phyloP scores from a whole-genome alignment of 2,329 filamentous ascomycete genomes.

The Pseudogymnoascus verrucosus region DNA sequence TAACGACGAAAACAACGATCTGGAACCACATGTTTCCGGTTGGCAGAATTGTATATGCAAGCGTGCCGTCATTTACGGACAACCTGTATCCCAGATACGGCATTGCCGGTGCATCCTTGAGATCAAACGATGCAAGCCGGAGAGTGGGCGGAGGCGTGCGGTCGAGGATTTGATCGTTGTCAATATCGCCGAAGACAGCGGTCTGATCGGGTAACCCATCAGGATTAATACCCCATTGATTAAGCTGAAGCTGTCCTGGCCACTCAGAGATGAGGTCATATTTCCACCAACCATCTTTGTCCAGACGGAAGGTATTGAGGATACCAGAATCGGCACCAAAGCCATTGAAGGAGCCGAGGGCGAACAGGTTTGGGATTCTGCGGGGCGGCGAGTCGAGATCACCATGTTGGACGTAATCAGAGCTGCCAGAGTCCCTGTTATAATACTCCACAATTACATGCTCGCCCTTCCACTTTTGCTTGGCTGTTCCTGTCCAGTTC shows the following conservation, averaged over 20 bases:
- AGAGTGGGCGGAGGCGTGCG: conserved; percentile 51
- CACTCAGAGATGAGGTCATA: conserved; percentile 56
- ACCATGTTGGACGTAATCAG: conserved; percentile 51
- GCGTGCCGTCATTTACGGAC: conserved; percentile 44
- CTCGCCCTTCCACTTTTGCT: conserved; percentile 52
- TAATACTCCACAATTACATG: conserved; percentile 58
- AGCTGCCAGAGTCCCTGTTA: conserved; percentile 51
- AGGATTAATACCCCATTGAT: conserved; percentile 58
- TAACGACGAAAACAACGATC: conserved; percentile 43
- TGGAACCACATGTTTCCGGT: conserved; percentile 45
- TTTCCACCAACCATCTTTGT: conserved; percentile 44
- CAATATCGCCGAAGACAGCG: conserved; percentile 51
- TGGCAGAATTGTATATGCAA: conserved; percentile 44
- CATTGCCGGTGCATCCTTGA: conserved; percentile 43
- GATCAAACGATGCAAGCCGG: conserved; percentile 48
- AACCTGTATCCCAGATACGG: conserved; percentile 48
- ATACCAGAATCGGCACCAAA: conserved; percentile 57
- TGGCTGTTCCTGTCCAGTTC: conserved; percentile 48
- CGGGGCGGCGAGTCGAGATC: conserved; percentile 41
- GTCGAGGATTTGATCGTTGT: conserved; percentile 51
- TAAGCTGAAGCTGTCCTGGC: conserved; percentile 53
- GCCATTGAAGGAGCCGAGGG: conserved; percentile 54
- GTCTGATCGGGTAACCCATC: conserved; percentile 55
- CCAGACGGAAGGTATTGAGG: conserved; percentile 43
- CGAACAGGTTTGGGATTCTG: conserved; percentile 55